Percentiles rank a stretch among this genome's conserved stretches.
Conservation (phyloP, 768 basidiomycete genomes). For the Tricholoma furcatifolium region DNA sequence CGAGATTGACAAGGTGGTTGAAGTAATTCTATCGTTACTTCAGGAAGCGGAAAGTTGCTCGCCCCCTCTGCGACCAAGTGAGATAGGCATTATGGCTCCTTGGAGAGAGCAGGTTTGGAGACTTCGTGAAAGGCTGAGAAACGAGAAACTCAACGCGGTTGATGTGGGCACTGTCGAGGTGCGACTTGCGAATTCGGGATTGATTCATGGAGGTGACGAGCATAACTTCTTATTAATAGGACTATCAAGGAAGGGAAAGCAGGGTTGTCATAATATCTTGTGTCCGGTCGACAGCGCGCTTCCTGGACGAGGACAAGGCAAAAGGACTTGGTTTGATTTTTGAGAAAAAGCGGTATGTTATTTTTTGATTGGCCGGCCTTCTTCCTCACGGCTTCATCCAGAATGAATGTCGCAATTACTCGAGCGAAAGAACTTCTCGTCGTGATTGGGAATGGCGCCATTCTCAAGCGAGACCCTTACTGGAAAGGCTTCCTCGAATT, state of each 20-base stretch:
- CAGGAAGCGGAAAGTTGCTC: conserved; percentile 31
- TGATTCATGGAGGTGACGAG: neutral
- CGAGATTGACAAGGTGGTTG: conserved; percentile 41
- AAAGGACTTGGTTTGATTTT: conserved; percentile 45
- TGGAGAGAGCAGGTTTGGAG: conserved; percentile 56
- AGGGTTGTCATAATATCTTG: conserved; percentile 51
- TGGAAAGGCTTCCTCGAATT: conserved; percentile 54
- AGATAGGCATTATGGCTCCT: conserved; percentile 52
- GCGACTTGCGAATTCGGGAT: neutral
- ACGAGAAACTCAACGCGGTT: conserved; percentile 38
- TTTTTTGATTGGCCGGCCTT: neutral
- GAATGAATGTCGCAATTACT: conserved; percentile 56
- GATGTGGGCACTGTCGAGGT: conserved; percentile 56
- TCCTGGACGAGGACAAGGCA: conserved; percentile 45
- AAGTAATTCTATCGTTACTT: conserved; percentile 38
- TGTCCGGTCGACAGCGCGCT: conserved; percentile 44
- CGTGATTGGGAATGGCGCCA: conserved; percentile 43
- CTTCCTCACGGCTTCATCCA: conserved; percentile 11
- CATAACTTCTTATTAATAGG: conserved; percentile 23
- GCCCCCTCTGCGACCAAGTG: conserved; percentile 37
- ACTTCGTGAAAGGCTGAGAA: conserved; percentile 42
- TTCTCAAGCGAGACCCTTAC: conserved; percentile 45
- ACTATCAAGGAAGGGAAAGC: conserved; percentile 52
- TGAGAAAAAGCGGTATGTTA: conserved; percentile 43
- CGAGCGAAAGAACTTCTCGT: conserved; percentile 54